Evolutionary conservation across 371 early-diverging fungal genomes (phyloP).

Genomic region (Mucor ambiguus): DNA sequence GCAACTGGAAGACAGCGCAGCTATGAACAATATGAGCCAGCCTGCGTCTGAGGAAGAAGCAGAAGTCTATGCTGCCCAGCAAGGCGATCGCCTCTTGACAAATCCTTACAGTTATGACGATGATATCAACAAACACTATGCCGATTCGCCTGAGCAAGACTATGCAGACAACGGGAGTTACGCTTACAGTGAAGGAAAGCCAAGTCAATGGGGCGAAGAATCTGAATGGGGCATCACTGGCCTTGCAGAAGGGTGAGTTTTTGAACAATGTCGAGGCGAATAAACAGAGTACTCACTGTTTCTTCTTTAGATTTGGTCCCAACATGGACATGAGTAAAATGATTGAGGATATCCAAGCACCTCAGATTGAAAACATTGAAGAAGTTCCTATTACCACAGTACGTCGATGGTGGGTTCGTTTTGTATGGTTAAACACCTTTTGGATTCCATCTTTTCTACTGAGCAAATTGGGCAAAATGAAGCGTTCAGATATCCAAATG

Average conservation of each 20-base stretch:
- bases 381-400: conserved; percentile 48
- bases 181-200: conserved; percentile 34
- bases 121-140: not conserved
- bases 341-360: conserved; percentile 39
- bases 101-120: conserved; percentile 7
- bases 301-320: conserved; percentile 34
- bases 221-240: conserved; percentile 43
- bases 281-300: not conserved
- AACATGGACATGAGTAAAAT: conserved; percentile 47
- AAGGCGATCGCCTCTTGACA: not conserved
- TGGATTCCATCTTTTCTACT: conserved; percentile 77
- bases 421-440: conserved; percentile 83
- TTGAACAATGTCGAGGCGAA: not conserved
- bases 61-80: not conserved
- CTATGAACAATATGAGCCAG: not conserved
- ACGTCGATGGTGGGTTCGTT: conserved; percentile 77
- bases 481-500: conserved; percentile 79
- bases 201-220: conserved; percentile 44
- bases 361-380: conserved; percentile 50
- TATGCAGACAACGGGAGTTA: conserved; percentile 25
- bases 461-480: conserved; percentile 63
- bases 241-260: conserved; percentile 36
- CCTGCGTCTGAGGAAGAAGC: not conserved
- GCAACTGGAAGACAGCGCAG: not conserved
- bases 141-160: conserved; percentile 3